Evolutionary conservation across 2,329 filamentous ascomycete species (phyloP).

Genomic region (Diaporthe capsici): DNA sequence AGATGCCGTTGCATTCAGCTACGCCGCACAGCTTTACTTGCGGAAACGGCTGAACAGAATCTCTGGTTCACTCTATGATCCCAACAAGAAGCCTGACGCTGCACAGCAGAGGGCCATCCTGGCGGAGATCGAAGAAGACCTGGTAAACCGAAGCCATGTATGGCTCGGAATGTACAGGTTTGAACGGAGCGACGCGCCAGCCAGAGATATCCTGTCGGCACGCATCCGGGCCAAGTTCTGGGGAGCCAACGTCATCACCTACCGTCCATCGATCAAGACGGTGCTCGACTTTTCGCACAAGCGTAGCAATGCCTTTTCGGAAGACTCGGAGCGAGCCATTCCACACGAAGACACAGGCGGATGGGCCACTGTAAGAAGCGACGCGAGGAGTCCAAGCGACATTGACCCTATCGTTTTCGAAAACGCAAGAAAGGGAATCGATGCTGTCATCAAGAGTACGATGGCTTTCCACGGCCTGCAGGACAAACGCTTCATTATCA

Average conservation of each 20-base stretch:
- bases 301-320: conserved; percentile 50
- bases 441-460: conserved; percentile 87
- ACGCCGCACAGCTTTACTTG: conserved; percentile 74
- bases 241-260: conserved; percentile 90
- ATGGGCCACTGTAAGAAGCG: conserved; percentile 49
- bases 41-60: conserved; percentile 76
- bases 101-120: conserved; percentile 54
- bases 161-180: conserved; percentile 68
- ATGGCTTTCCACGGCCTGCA: conserved; percentile 80
- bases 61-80: conserved; percentile 69
- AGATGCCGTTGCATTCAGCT: conserved; percentile 68
- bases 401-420: conserved; percentile 63
- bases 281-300: conserved; percentile 64
- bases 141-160: conserved; percentile 53
- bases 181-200: conserved; percentile 77
- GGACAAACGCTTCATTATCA: conserved; percentile 81
- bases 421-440: conserved; percentile 74
- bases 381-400: conserved; percentile 54
- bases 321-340: conserved; percentile 53
- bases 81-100: conserved; percentile 49
- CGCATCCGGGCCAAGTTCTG: conserved; percentile 94
- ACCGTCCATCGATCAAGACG: conserved; percentile 79
- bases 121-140: conserved; percentile 48
- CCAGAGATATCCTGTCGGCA: conserved; percentile 83
- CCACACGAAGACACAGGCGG: conserved; percentile 15